These are phyloP conservation scores for Diaporthe humulicola DNA, from an alignment of 2,329 filamentous ascomycete species.

Conservation along the genomic window DNA sequence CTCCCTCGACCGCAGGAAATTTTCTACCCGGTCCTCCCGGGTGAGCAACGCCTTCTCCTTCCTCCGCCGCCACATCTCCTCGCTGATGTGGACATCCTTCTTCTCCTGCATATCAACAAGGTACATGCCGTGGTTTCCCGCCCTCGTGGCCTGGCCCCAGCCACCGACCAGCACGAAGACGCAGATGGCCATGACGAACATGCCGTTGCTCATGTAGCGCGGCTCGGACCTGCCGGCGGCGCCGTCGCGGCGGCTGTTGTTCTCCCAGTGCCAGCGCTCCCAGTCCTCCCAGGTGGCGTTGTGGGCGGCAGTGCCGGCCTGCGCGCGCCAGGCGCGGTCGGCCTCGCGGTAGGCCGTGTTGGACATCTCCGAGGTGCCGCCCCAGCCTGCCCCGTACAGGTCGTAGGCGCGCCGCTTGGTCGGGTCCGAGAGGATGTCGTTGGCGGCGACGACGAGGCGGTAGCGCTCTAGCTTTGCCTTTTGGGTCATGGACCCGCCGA, in stretches of 20 bases:
- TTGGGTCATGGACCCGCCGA: conserved; percentile 64
- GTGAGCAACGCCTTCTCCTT: conserved; percentile 64
- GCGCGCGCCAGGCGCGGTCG: conserved; percentile 63
- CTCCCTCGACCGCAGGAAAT: conserved; percentile 82
- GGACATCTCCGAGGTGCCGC: conserved; percentile 66
- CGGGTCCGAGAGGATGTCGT: conserved; percentile 88
- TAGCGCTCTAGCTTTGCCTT: conserved; percentile 86
- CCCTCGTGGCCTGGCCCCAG: conserved; percentile 79
- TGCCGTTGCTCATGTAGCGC: conserved; percentile 81
- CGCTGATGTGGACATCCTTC: conserved; percentile 75
- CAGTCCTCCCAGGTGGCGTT: conserved; percentile 99
- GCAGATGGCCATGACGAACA: conserved; percentile 81
- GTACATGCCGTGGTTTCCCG: conserved; percentile 71
- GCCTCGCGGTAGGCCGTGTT: conserved; percentile 51
- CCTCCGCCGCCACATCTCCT: conserved; percentile 67
- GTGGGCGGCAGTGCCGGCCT: conserved; percentile 62
- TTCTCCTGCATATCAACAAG: conserved; percentile 77
- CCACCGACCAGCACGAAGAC: conserved; percentile 77
- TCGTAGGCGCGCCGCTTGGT: conserved; percentile 86
- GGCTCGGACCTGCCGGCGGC: conserved; percentile 62
- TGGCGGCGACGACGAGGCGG: conserved; percentile 86
- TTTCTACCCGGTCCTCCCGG: conserved; percentile 78
- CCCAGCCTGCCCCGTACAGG: conserved; percentile 85
- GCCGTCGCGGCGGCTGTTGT: conserved; percentile 52
- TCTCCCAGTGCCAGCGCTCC: conserved; percentile 80